Base-by-base conservation (phyloP, 495 filamentous ascomycete genomes). In the Aspergillus kassunensis region DNA sequence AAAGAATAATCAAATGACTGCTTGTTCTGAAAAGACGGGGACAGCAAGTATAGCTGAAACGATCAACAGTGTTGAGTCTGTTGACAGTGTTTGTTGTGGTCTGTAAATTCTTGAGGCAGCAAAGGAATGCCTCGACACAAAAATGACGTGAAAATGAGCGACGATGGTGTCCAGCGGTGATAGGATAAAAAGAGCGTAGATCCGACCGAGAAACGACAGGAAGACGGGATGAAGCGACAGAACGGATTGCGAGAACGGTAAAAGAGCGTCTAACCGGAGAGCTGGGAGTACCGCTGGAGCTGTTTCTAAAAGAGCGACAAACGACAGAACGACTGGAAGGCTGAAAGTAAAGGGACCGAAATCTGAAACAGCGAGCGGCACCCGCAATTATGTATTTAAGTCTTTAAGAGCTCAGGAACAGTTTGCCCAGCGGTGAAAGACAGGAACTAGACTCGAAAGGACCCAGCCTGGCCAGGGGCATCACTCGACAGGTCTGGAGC, bases 281-380 rank as follows among this genome's bases (percentile, higher is more conserved):
- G 45, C 53, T 61, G 53, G 40, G 59, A 63, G 50, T 33, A 61
- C 44, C 59, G 57, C 57, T 46, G 53, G 56, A 60, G 57, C 39
- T 39, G 66, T 65, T 69, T 68, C 62, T 48, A 70, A 70, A 72
- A 58, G 60, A 70, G 56, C 49, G 63, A 66, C 65, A 57, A 59
- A 53, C 55, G 21, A 55, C 53, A 62, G 56, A 65, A 69, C 54
- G 63, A 68, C 60, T 62, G 67, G 64, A 65, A 61, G 57, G 30
- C 44, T 46, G 44, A 45, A 24, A 46, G 30, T 19, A 57, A 56
- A 63, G 58, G 60, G 49, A 57, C 51, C 48, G 53, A 50, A 55
- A 60, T 48, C 58, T 61, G 57, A 69, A 63, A 66, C 62, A 58
- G 57, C 49, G 56, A 35, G 19, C 49, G 43, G 55, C 53, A 61